A percentile compares a stretch with the other conserved stretches of the same genome.
Conservation (phyloP, 2,329 filamentous ascomycete species). For the Ophiostoma tasmaniense region DNA sequence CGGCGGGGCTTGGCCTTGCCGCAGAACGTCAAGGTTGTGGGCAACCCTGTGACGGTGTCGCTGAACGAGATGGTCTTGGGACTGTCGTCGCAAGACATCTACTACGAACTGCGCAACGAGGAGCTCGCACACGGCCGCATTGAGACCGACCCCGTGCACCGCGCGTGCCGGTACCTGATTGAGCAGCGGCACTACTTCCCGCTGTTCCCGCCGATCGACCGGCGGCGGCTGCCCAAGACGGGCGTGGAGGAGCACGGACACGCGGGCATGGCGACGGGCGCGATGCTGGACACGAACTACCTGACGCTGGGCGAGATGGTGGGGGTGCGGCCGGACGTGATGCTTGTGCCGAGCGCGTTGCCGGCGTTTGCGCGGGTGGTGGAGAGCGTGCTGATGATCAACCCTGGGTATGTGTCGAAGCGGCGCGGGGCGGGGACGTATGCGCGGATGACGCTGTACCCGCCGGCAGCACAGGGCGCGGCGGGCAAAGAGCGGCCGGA, state of each 20-base stretch:
- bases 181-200: slow-evolving; percentile 90
- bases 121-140: slow-evolving; percentile 51
- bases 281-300: slow-evolving; percentile 75
- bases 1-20: slow-evolving; percentile 69
- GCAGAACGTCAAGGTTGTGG: slow-evolving; percentile 67
- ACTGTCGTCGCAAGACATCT: slow-evolving; percentile 72
- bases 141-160: slow-evolving; percentile 55
- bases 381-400: slow-evolving; percentile 81
- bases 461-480: slow-evolving; percentile 40
- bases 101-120: slow-evolving; percentile 72
- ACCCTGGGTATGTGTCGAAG: slow-evolving; percentile 82
- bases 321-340: slow-evolving; percentile 72
- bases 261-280: slow-evolving; percentile 57
- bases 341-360: slow-evolving; percentile 73
- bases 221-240: slow-evolving; percentile 57
- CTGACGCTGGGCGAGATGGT: slow-evolving; percentile 87
- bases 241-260: slow-evolving; percentile 52
- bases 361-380: slow-evolving; percentile 88
- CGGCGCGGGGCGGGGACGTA: slow-evolving; percentile 77
- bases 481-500: slow-evolving; percentile 37
- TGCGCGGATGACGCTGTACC: slow-evolving; percentile 67
- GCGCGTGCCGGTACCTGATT: slow-evolving; percentile 69
- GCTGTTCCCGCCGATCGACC: slow-evolving; percentile 70
- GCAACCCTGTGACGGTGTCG: slow-evolving; percentile 82
- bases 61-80: slow-evolving; percentile 82